Conservation (phyloP, 108 stramenopile species). For the Nannochloropsis gaditana region DNA sequence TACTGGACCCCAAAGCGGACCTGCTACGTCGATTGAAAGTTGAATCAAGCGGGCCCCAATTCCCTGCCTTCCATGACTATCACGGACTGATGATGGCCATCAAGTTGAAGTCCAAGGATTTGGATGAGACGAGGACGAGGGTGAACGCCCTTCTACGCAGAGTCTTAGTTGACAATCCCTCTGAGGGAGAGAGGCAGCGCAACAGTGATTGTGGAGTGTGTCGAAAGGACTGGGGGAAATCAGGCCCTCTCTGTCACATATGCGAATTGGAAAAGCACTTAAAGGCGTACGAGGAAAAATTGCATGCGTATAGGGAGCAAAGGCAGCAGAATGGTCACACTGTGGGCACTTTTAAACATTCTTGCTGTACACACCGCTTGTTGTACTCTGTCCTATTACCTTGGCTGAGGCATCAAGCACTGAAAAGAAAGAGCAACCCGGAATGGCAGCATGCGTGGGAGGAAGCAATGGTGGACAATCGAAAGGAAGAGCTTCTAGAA, state of each 20-base stretch:
- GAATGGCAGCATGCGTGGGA: background rate
- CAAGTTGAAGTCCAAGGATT: constrained; percentile 18
- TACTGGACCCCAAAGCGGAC: background rate
- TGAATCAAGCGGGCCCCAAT: background rate
- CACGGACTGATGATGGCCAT: constrained; percentile 29
- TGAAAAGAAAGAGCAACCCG: background rate
- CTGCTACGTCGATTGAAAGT: background rate
- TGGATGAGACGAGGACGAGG: constrained; percentile 26
- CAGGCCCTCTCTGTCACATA: constrained; percentile 33
- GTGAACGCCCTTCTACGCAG: constrained; percentile 24
- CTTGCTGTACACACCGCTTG: background rate
- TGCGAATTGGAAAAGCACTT: constrained; percentile 40
- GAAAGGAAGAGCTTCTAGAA: background rate
- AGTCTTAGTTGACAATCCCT: constrained; percentile 18
- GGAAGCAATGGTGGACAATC: background rate
- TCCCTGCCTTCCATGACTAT: constrained; percentile 23
- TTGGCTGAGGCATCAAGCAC: background rate
- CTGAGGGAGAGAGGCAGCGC: constrained; percentile 25
- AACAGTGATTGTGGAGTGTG: constrained; percentile 42
- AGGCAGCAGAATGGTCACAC: background rate
- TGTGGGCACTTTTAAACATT: background rate
- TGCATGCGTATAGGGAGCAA: background rate
- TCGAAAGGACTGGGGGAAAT: constrained; percentile 43
- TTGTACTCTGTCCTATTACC: background rate
- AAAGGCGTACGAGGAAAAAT: constrained; percentile 31